These are phyloP conservation scores for Oryza coarctata DNA, from an alignment of 176 grass and related monocot genomes.

Conservation along the genomic window DNA sequence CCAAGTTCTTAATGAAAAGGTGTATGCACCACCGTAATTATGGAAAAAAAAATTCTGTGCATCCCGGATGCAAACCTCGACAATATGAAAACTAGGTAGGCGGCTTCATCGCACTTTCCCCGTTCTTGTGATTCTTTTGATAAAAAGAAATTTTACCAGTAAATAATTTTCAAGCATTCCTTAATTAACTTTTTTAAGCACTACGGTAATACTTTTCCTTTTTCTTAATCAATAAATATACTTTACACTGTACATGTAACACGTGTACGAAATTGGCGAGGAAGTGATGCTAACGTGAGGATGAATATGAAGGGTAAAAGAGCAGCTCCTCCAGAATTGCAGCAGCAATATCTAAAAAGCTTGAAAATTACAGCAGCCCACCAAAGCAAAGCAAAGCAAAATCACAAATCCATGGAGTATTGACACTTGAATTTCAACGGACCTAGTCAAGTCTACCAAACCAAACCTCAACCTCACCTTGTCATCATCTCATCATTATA, in stretches of 20 bases:
- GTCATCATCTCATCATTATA: constrained; percentile 27
- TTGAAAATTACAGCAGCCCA: neutral
- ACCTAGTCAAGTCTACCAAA: constrained; percentile 49
- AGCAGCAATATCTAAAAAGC: neutral
- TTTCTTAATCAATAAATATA: neutral
- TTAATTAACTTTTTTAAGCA: neutral
- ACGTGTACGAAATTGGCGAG: neutral
- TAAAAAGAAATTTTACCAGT: no score
- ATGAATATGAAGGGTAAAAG: neutral
- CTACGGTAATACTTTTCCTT: neutral
- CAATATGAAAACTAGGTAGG: no score
- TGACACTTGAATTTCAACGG: constrained; percentile 56
- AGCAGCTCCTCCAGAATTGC: neutral
- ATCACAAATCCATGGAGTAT: constrained; percentile 11
- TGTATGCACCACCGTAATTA: no score
- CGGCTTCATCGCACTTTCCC: no score
- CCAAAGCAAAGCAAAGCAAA: neutral
- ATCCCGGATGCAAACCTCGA: no score
- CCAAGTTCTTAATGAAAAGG: no score
- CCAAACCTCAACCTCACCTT: constrained; percentile 8
- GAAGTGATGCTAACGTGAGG: neutral
- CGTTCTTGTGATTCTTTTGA: no score
- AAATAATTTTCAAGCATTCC: neutral
- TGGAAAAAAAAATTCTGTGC: no score
- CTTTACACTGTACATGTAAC: neutral